Conservation (phyloP, 768 basidiomycete genomes). For the Phaffia tasmanica region DNA sequence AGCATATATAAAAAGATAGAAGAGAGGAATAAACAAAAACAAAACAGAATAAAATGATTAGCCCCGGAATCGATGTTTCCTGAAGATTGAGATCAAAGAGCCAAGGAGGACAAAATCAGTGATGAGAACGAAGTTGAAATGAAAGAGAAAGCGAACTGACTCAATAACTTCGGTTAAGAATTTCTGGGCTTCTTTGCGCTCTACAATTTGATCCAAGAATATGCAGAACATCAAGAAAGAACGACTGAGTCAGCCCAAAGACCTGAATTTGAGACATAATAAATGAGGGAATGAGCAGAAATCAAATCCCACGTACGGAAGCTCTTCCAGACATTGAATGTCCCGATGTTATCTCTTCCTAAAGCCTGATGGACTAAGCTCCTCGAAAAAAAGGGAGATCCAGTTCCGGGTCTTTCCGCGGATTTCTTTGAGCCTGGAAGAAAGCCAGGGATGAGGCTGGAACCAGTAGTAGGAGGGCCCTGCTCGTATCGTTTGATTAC, state of each 20-base stretch:
- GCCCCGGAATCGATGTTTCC: too few relatives aligned
- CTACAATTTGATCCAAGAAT: not conserved
- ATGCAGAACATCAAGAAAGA: too few relatives aligned
- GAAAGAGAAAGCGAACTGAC: too few relatives aligned
- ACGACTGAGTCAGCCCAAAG: not conserved
- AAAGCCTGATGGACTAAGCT: conserved; percentile 12
- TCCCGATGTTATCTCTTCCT: conserved; percentile 13
- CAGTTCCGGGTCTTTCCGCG: not conserved
- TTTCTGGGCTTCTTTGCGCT: conserved; percentile 18
- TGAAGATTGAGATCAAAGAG: too few relatives aligned
- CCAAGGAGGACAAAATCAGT: too few relatives aligned
- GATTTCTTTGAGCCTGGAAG: conserved; percentile 1
- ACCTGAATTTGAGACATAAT: not conserved
- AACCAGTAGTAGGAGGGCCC: not conserved
- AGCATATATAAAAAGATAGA: too few relatives aligned
- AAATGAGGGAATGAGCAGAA: not conserved
- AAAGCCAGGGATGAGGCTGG: not conserved
- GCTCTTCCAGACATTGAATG: conserved; percentile 15
- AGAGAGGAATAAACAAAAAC: too few relatives aligned
- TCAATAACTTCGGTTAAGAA: not conserved
- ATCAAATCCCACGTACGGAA: too few relatives aligned
- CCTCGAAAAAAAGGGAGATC: not conserved
- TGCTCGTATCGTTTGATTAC: conserved; percentile 17
- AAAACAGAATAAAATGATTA: too few relatives aligned
- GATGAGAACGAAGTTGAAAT: too few relatives aligned